Conservation (phyloP, 2,329 filamentous ascomycete genomes). For the Sphaerostilbella broomeana region DNA sequence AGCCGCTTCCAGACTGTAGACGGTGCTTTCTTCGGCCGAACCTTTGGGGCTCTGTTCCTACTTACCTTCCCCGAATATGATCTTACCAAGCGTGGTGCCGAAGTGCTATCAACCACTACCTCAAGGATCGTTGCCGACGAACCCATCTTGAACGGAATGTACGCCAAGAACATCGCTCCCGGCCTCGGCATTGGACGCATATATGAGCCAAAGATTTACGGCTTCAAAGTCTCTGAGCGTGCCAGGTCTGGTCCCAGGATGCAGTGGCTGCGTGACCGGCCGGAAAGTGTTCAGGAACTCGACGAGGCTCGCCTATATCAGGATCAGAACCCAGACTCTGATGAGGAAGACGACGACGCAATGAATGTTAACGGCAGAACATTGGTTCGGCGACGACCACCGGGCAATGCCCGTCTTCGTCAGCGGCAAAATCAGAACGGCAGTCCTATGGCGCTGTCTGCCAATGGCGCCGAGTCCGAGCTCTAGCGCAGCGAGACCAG, state of each 20-base stretch:
- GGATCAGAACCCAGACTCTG: slow-evolving; percentile 47
- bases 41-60: slow-evolving; percentile 93
- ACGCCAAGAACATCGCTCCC: slow-evolving; percentile 79
- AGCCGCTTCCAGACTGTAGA: slow-evolving; percentile 96
- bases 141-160: slow-evolving; percentile 73
- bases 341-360: slow-evolving; percentile 53
- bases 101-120: slow-evolving; percentile 41
- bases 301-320: slow-evolving; percentile 64
- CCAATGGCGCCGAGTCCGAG: slow-evolving; percentile 52
- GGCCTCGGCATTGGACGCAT: slow-evolving; percentile 76
- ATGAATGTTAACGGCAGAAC: slow-evolving; percentile 38
- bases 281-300: slow-evolving; percentile 70
- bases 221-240: slow-evolving; percentile 87
- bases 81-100: slow-evolving; percentile 63
- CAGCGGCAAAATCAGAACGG: slow-evolving; percentile 45
- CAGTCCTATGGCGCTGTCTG: slow-evolving; percentile 50
- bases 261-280: slow-evolving; percentile 90
- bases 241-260: slow-evolving; percentile 87
- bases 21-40: slow-evolving; percentile 95
- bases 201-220: slow-evolving; percentile 94
- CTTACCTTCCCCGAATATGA: slow-evolving; percentile 98
- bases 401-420: slow-evolving; percentile 35
- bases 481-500: slow-evolving; percentile 30
- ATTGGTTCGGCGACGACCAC: slow-evolving; percentile 37
- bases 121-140: slow-evolving; percentile 37